Evolutionary conservation across 2,329 filamentous ascomycete species (phyloP).

Genomic region (Hawksworthiomyces lignivorus): DNA sequence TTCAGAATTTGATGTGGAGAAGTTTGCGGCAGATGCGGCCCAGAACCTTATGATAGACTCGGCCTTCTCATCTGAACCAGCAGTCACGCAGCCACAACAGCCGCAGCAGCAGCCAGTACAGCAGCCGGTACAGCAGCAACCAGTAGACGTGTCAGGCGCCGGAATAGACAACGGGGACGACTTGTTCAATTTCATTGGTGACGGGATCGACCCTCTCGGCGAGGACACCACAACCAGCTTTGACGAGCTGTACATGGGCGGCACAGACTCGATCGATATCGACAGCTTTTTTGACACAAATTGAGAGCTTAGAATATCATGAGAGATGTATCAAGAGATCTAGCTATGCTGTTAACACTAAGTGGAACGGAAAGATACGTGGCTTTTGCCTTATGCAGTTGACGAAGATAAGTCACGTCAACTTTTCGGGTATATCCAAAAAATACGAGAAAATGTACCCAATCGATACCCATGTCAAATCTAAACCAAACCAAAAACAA

Average conservation of each 20-base stretch:
- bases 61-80: conserved; percentile 1
- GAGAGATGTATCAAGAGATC: too few relatives aligned
- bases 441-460: too few relatives aligned
- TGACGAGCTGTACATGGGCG: conserved; percentile 42
- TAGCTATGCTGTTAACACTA: too few relatives aligned
- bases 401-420: too few relatives aligned
- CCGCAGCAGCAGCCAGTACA: background rate
- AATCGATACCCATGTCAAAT: too few relatives aligned
- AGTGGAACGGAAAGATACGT: too few relatives aligned
- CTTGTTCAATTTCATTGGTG: conserved; percentile 38
- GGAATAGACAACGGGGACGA: conserved; percentile 32
- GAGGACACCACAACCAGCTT: conserved; percentile 35
- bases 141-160: conserved; percentile 9
- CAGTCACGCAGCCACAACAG: background rate
- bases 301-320: background rate
- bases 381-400: too few relatives aligned
- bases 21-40: conserved; percentile 28
- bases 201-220: conserved; percentile 28
- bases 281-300: conserved; percentile 14
- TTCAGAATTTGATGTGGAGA: conserved; percentile 37
- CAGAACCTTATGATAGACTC: conserved; percentile 18
- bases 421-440: too few relatives aligned
- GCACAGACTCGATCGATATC: conserved; percentile 32
- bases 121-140: conserved; percentile 9
- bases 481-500: too few relatives aligned